Evolutionary conservation across 208 protist species (phyloP), one percentile per base, ranked within the genome.

Genomic region (Trypanosoma mega): DNA sequence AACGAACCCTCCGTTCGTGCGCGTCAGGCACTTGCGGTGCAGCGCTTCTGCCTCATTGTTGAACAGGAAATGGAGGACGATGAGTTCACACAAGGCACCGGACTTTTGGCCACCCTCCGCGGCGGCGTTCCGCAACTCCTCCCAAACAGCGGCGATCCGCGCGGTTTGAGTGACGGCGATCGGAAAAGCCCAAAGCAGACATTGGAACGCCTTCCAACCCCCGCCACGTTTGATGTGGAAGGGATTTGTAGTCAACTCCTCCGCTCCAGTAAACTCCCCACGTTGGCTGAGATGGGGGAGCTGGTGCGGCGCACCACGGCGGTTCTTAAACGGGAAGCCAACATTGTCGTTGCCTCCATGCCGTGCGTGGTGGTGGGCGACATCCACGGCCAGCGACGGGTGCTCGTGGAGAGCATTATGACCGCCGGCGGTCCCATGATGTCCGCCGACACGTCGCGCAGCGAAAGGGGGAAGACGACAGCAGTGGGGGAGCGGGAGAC

Each of bases 291-390:
- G 66, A 65, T 96, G 68, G 60, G 76, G 23, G 78, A 88, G 45
- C 80, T 97, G 27, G 47, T 95, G 16, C 56, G 76, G 45, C 80
- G 82, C n/a, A 75, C 75, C 39, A 74, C 69, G 24, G 69, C 81
- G 30, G n/a, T 96, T 21, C 68, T 97, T 37, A 97, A 96, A 31
- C 49, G 77, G 0, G 94, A 99, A 69, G 96, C 96, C 33, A 94
- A 96, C n/a, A 93, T 99, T 51, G 80, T 99, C 62, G 79, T 97
- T 29, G 81, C 98, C 30, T 90, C 94, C 50, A 65, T 99, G 47
- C 80, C 98, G 12, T 82, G 86, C 36, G 86, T 94, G 7, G 59
- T 96, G 7, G 86, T 96, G 9, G 90, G 90, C 36, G 90, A 96
- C 48, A 78, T 96, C 46, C 90, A 96, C 59, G 90, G 90, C 3